These are phyloP conservation scores for Aspergillus spinulosporus DNA, from an alignment of 2,329 filamentous ascomycete species.

Conservation along the genomic window DNA sequence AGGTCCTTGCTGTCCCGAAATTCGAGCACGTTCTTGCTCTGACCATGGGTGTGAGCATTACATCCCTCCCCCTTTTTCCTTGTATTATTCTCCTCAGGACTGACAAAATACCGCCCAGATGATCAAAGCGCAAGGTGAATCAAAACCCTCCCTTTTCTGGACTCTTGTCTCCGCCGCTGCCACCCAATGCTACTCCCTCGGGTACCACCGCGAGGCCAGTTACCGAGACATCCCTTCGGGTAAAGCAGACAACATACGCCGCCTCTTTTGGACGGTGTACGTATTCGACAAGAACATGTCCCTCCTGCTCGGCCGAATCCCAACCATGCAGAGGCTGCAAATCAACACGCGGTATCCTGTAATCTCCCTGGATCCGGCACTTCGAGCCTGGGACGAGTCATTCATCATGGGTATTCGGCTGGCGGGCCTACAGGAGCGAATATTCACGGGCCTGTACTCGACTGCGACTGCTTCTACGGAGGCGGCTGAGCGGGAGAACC, in stretches of 20 bases:
- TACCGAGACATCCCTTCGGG: conserved; percentile 14
- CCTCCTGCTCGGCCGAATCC: conserved; percentile 3
- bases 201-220: conserved; percentile 21
- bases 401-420: conserved; percentile 14
- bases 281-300: conserved; percentile 9
- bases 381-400: conserved; percentile 4
- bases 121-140: conserved; percentile 24
- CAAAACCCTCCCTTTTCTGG: conserved; percentile 19
- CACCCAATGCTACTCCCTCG: conserved; percentile 25
- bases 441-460: conserved; percentile 20
- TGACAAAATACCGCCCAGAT: not conserved
- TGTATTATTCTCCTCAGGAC: too few relatives aligned
- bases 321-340: conserved; percentile 5
- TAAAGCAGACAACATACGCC: not conserved
- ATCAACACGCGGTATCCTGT: conserved; percentile 6
- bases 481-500: not conserved
- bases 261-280: conserved; percentile 12
- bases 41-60: conserved; percentile 24
- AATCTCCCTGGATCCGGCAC: not conserved
- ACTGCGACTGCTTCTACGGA: conserved; percentile 12
- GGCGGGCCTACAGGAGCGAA: conserved; percentile 16
- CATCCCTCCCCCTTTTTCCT: too few relatives aligned
- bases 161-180: conserved; percentile 22
- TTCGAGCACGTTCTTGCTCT: conserved; percentile 28
- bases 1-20: conserved; percentile 26